Evolutionary conservation across 495 filamentous ascomycete species (phyloP), one percentile per base, ranked within the genome.

Genomic region (Articulospora tetracladia): DNA sequence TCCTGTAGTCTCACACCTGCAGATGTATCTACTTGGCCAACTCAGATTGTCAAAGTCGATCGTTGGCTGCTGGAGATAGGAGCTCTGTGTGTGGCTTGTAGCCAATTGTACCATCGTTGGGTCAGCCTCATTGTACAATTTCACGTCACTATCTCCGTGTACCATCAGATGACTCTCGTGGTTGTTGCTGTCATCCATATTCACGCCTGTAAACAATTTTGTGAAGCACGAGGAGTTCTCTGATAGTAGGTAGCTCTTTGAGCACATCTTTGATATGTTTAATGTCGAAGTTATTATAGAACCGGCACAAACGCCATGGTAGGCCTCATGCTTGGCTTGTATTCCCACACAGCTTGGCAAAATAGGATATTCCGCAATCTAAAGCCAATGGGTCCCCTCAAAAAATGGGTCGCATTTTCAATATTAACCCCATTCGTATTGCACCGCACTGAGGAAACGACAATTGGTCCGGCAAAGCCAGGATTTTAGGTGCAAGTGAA

Each of bases 21-120:
- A 54, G 48, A 58, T 58, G 17, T 22, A 66, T 79, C 55, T 71
- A 85, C 84, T 86, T 30, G 87, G 88, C 72, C 86, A 85, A 64
- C 83, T 87, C 32, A 91, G 72, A 19, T 86, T 85, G 69, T 90
- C 83, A 62, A 87, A 88, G 71, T 90, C 86, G 57, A 91, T 83
- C 26, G 53, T 47, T 61, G 27, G 44, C 8, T 32, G 51, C 51
- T 54, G 49, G 27, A 32, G 53, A 24, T 46, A 47, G 36, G 58
- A 49, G 36, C 36, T 54, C 20, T 53, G 58, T 54, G 48, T 30
- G 22, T 30, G 32, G 49, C 58, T 53, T 54, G 34, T 54, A 54
- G 25, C 58, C 13, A 47, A 32, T 47, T 20, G 49, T 54, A 30
- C 53, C 22, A 19, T 54, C 32, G 49, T 41, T 27, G 50, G 32